phyloP scores from a whole-genome alignment of 2,329 filamentous ascomycete species.

The Claviceps fusiformis region DNA sequence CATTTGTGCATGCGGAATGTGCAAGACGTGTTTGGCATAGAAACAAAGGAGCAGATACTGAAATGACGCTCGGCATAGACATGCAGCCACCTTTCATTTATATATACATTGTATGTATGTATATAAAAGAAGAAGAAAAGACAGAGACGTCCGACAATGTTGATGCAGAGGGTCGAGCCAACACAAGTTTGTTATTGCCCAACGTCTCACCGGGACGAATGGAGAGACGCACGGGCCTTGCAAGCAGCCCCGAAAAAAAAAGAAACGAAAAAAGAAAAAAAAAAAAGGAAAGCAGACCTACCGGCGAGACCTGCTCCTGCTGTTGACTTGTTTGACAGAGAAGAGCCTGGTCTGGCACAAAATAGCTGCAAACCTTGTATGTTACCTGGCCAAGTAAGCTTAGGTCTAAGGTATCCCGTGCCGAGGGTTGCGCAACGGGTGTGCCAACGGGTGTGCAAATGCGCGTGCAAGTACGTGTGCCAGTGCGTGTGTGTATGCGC shows the following conservation, averaged over 20 bases:
- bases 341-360: too few species aligned
- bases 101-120: too few species aligned
- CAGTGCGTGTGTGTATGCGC: too few species aligned
- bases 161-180: background rate
- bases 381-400: background rate
- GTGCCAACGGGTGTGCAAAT: background rate
- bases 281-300: too few species aligned
- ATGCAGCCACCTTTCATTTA: too few species aligned
- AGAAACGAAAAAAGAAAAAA: background rate
- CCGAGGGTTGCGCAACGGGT: background rate
- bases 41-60: background rate
- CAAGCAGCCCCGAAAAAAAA: background rate
- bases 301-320: too few species aligned
- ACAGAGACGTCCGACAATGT: background rate
- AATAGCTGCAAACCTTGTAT: background rate
- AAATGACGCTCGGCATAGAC: background rate
- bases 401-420: background rate
- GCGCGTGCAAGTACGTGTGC: too few species aligned
- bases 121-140: background rate
- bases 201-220: background rate
- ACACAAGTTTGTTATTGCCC: background rate
- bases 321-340: background rate
- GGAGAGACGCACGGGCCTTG: too few species aligned
- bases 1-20: background rate
- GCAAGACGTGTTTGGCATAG: slow-evolving; percentile 1